phyloP scores from a whole-genome alignment of 2,329 filamentous ascomycete genomes.

The Diatrype stigma region DNA sequence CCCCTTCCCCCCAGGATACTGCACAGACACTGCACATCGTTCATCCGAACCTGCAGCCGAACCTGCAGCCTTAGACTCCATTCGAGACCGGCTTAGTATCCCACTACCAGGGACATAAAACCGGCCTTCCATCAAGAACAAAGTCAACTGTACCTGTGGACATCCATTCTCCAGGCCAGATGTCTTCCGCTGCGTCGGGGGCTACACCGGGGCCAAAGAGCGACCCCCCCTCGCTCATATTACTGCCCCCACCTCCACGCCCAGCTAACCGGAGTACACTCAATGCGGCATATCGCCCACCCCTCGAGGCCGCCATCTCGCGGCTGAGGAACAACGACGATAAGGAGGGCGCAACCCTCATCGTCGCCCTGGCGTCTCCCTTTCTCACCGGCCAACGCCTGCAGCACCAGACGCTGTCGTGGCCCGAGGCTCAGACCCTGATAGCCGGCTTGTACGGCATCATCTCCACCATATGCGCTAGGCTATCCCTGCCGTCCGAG shows the following conservation, averaged over 20 bases:
- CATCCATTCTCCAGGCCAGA: background rate
- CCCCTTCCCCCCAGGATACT: too few species aligned
- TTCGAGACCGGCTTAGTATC: too few species aligned
- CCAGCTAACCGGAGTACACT: slow-evolving; percentile 49
- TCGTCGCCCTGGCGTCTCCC: slow-evolving; percentile 59
- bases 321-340: slow-evolving; percentile 37
- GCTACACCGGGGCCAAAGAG: background rate
- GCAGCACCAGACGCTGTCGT: slow-evolving; percentile 53
- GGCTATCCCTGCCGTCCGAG: slow-evolving; percentile 56
- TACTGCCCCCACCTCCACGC: slow-evolving; percentile 60
- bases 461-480: slow-evolving; percentile 66
- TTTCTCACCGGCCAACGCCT: slow-evolving; percentile 51
- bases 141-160: too few species aligned
- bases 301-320: slow-evolving; percentile 51
- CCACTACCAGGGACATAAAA: too few species aligned
- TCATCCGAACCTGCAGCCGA: too few species aligned
- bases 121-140: too few species aligned
- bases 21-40: too few species aligned
- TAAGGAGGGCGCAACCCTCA: slow-evolving; percentile 32
- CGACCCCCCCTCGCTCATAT: slow-evolving; percentile 46
- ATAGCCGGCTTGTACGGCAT: slow-evolving; percentile 76
- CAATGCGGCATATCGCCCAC: slow-evolving; percentile 55
- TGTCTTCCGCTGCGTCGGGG: background rate
- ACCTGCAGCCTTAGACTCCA: too few species aligned
- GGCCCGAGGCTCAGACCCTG: slow-evolving; percentile 66